phyloP scores from a whole-genome alignment of 2,329 filamentous ascomycete species.

The Xylaria sp. region DNA sequence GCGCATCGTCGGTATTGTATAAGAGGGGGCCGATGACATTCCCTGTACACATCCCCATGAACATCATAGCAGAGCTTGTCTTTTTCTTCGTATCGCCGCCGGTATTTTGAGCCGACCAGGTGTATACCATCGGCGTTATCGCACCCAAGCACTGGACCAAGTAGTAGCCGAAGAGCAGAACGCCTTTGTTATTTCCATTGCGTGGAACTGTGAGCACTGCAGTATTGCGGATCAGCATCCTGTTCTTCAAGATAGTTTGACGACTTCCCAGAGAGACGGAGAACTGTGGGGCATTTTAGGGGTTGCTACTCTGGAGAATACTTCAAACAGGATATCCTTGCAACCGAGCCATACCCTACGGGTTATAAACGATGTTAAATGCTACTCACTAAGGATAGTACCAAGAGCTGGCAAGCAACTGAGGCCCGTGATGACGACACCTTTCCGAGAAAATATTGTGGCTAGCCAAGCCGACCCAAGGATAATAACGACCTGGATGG shows the following conservation, averaged over 20 bases:
- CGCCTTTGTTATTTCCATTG: conserved; percentile 46
- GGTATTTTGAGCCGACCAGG: conserved; percentile 61
- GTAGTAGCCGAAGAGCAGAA: conserved; percentile 55
- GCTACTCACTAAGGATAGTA: conserved; percentile 48
- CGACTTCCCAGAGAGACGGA: too few species aligned
- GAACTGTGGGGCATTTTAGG: too few species aligned
- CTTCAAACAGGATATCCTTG: too few species aligned
- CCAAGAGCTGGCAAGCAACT: conserved; percentile 44
- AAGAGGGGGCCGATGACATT: conserved; percentile 68
- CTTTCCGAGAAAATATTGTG: conserved; percentile 46
- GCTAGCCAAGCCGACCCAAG: conserved; percentile 45
- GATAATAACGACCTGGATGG: conserved; percentile 39
- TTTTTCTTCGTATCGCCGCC: conserved; percentile 70
- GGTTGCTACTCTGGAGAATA: too few species aligned
- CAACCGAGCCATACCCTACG: too few species aligned
- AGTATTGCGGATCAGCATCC: too few species aligned
- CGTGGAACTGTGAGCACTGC: conserved; percentile 52
- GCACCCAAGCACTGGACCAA: conserved; percentile 44
- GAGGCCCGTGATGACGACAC: conserved; percentile 45
- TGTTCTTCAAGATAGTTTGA: too few species aligned
- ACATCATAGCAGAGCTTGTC: conserved; percentile 61
- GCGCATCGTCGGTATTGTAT: conserved; percentile 61
- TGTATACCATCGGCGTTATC: conserved; percentile 58
- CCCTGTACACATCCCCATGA: conserved; percentile 61
- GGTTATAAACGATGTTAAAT: too few species aligned